phyloP scores from a whole-genome alignment of 257 asterid genomes.

The Leonotis leonurus region DNA sequence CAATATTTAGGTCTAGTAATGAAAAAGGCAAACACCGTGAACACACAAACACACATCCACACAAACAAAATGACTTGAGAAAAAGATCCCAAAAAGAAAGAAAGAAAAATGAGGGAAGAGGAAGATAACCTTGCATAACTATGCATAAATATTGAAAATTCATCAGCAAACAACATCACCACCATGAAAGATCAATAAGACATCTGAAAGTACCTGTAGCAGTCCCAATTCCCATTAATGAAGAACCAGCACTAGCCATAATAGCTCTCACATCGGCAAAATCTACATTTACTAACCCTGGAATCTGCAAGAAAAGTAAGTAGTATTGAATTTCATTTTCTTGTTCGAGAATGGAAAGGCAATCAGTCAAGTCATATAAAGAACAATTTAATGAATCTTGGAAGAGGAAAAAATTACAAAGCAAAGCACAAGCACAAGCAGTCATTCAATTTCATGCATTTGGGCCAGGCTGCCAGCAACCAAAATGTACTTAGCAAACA shows the following conservation, averaged over 20 bases:
- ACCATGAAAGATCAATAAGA: constrained; percentile 3
- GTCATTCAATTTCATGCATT: too few relatives aligned
- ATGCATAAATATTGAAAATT: not conserved
- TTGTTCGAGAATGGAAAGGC: constrained; percentile 3
- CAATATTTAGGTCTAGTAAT: too few relatives aligned
- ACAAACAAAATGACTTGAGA: not conserved
- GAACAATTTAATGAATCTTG: not conserved
- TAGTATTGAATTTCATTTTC: not conserved
- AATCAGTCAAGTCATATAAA: not conserved
- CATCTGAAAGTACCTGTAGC: constrained; percentile 65
- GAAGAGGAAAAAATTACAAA: not conserved
- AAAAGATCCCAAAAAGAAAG: not conserved
- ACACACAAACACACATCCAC: not conserved
- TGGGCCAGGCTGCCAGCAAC: too few relatives aligned
- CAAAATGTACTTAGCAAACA: too few relatives aligned
- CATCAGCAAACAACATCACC: not conserved
- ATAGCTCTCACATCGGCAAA: constrained; percentile 98
- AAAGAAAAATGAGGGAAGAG: not conserved
- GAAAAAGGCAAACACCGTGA: not conserved
- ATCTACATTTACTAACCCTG: constrained; percentile 96
- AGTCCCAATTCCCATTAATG: constrained; percentile 97
- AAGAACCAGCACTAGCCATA: constrained; percentile 97
- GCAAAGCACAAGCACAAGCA: not conserved
- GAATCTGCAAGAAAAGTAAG: constrained; percentile 61
- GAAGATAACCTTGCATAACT: constrained; percentile 1